Conservation (phyloP, 768 basidiomycete species). For the Boletus sensibilis region DNA sequence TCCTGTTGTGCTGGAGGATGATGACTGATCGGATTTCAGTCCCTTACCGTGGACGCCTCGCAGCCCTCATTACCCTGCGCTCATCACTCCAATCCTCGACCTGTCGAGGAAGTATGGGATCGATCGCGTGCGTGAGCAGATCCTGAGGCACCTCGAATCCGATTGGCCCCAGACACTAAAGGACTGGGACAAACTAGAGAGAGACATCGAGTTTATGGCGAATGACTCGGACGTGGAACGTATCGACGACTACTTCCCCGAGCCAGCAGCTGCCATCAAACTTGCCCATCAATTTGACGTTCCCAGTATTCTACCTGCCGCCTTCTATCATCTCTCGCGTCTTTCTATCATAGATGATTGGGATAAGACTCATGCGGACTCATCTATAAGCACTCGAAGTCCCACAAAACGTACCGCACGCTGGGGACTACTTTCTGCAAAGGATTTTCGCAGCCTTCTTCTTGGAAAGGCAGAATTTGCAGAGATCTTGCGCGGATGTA, state of each 20-base stretch:
- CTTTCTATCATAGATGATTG: slow-evolving; percentile 18
- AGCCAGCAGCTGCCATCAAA: slow-evolving; percentile 35
- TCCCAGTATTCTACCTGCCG: slow-evolving; percentile 44
- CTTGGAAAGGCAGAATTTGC: slow-evolving; percentile 8
- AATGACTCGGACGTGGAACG: too few species aligned
- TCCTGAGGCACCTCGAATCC: background rate
- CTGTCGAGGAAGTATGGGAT: slow-evolving; percentile 14
- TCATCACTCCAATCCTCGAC: slow-evolving; percentile 7
- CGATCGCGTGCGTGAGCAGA: slow-evolving; percentile 4
- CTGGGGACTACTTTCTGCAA: slow-evolving; percentile 23
- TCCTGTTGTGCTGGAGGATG: background rate
- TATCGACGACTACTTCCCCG: slow-evolving; percentile 12
- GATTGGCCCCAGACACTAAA: slow-evolving; percentile 14
- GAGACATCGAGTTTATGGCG: background rate
- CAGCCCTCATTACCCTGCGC: background rate
- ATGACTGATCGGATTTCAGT: background rate
- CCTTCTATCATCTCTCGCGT: slow-evolving; percentile 47
- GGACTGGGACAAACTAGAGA: slow-evolving; percentile 14
- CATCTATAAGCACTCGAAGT: background rate
- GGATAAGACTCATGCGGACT: slow-evolving; percentile 8
- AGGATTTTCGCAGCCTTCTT: slow-evolving; percentile 19
- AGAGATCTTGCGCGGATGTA: background rate
- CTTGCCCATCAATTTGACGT: slow-evolving; percentile 44
- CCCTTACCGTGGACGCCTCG: slow-evolving; percentile 5
- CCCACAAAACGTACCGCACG: slow-evolving; percentile 18